A percentile compares a stretch with the other conserved stretches of the same genome.
Conservation (phyloP, 2,329 filamentous ascomycete species). For the Botrytis aclada region DNA sequence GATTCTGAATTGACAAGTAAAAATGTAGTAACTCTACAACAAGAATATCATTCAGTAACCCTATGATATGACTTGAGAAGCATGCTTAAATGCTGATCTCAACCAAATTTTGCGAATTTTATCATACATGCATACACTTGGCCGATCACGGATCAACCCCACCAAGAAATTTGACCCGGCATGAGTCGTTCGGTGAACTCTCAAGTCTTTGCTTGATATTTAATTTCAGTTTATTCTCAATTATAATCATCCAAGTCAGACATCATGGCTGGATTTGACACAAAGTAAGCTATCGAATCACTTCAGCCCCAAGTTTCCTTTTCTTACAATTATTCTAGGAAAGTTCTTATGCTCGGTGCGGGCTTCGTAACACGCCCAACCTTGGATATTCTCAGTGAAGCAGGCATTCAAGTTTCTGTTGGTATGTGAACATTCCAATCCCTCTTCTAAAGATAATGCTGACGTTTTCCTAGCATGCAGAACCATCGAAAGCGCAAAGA, state of each 20-base stretch:
- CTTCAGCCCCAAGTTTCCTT: neutral
- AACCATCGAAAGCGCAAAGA: slow-evolving; percentile 69
- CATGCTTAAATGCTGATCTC: neutral
- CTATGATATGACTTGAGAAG: neutral
- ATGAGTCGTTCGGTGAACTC: slow-evolving; percentile 25
- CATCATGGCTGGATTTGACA: slow-evolving; percentile 11
- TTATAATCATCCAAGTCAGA: neutral
- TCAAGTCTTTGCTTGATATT: neutral
- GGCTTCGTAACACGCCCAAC: slow-evolving; percentile 57
- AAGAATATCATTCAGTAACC: too few relatives aligned
- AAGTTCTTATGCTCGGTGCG: slow-evolving; percentile 49
- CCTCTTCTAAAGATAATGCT: neutral
- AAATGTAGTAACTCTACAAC: neutral
- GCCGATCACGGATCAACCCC: slow-evolving; percentile 31
- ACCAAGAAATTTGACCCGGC: slow-evolving; percentile 25
- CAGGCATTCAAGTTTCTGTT: slow-evolving; percentile 55
- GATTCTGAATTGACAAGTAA: too few relatives aligned
- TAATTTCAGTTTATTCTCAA: neutral
- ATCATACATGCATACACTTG: neutral
- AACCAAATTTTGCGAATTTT: neutral
- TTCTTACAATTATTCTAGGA: slow-evolving; percentile 15
- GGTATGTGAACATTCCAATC: slow-evolving; percentile 39
- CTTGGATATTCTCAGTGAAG: slow-evolving; percentile 55
- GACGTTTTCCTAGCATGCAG: slow-evolving; percentile 3
- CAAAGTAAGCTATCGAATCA: neutral